Base-by-base conservation (phyloP, 2,329 filamentous ascomycete species). In the Myriangium duriaei region DNA sequence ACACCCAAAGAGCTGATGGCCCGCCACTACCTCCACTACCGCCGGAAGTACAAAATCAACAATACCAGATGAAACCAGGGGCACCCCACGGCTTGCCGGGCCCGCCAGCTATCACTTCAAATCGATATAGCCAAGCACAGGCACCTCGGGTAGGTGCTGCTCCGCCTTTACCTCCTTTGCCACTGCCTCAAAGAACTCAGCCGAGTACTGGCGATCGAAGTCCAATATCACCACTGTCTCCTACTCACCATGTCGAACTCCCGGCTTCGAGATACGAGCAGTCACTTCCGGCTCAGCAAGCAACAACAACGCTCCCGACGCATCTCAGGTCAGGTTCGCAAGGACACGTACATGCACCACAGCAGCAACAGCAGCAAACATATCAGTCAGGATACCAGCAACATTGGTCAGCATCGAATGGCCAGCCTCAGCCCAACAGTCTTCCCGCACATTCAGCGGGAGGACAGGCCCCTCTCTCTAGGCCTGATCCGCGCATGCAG, bases 1-100 rank as follows among this genome's bases (percentile, higher is more conserved):
- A 28, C 4, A 30, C 11, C 2, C 24, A 29, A 5, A 26, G 18
- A 11, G 14, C 21, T 30, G 44, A 52, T 39, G 57, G 56, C 3
- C 56, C 56, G 4, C 54, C 56, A n/a, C 32, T 58, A 18, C 56
- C 56, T 11, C 56, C 55, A 30, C 34, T 58, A 17, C 55, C 55
- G 9, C 50, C 46, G 30, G 46, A 52, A 41, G 32, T 44, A 16
- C 43, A 46, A 5, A 12, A 35, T 13, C 45, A 44, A 14, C 47
- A 48, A 36, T n/a, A n/a, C n/a, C n/a, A n/a, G n/a, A n/a, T n/a
- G n/a, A n/a, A n/a, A n/a, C n/a, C n/a, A n/a, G n/a, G n/a, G n/a
- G n/a, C n/a, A n/a, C n/a, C n/a, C n/a, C n/a, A n/a, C n/a, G n/a
- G n/a, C n/a, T n/a, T n/a, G n/a, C n/a, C n/a, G n/a, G n/a, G n/a